A percentile compares a stretch with the other conserved stretches of the same genome.
Conservation (phyloP, 78 protist genomes). For the Capsaspora owczarzaki region DNA sequence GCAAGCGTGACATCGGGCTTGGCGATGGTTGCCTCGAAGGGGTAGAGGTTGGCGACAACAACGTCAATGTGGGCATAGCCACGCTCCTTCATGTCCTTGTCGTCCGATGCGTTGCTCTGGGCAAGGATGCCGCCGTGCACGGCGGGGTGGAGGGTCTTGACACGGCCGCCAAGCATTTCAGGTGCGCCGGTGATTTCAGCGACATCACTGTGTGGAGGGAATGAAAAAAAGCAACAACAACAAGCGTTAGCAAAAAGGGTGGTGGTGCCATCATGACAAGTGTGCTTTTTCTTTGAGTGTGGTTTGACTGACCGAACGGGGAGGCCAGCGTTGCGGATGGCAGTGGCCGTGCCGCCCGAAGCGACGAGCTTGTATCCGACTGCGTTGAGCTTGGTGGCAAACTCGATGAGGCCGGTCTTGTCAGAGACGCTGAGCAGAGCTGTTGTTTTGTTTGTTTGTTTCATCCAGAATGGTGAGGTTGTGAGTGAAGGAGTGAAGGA, state of each 20-base stretch:
- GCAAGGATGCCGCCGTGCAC: slow-evolving; percentile 70
- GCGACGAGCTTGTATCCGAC: slow-evolving; percentile 10
- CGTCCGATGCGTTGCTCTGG: slow-evolving; percentile 17
- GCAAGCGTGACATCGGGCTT: slow-evolving; percentile 27
- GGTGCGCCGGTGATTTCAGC: slow-evolving; percentile 22
- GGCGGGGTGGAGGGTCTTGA: slow-evolving; percentile 79
- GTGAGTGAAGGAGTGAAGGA: too few species aligned
- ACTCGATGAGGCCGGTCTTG: slow-evolving; percentile 23
- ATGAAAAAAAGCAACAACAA: too few species aligned
- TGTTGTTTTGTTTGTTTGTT: too few species aligned
- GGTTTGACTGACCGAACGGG: slow-evolving; percentile 8
- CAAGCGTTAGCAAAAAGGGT: too few species aligned
- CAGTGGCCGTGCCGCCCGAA: slow-evolving; percentile 16
- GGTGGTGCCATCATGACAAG: too few species aligned
- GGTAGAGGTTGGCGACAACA: slow-evolving; percentile 72
- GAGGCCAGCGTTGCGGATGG: slow-evolving; percentile 5
- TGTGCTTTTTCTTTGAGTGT: too few species aligned
- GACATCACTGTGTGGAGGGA: slow-evolving; percentile 11
- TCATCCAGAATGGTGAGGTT: too few species aligned
- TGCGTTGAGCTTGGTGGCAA: slow-evolving; percentile 9
- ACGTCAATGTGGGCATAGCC: slow-evolving; percentile 14
- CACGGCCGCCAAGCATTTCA: slow-evolving; percentile 61
- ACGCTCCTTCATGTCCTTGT: slow-evolving; percentile 38
- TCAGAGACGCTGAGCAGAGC: slow-evolving; percentile 17
- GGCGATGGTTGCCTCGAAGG: slow-evolving; percentile 44